These are phyloP conservation scores for Beta macrorhiza DNA, from an alignment of 179 eudicot genomes.

Conservation along the genomic window DNA sequence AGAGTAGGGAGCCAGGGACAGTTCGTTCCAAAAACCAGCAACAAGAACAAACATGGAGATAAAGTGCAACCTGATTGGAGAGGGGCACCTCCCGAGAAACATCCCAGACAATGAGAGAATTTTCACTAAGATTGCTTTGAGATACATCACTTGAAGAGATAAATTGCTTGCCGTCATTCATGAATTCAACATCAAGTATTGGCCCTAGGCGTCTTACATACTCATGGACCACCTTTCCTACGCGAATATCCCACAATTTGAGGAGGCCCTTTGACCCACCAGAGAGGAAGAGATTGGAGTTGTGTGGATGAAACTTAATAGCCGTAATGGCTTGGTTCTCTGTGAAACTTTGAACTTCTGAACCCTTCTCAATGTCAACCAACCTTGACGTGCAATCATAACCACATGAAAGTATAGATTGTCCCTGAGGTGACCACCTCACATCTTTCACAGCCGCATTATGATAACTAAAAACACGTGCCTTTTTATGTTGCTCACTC, in stretches of 20 bases:
- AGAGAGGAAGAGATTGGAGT: constrained; percentile 76
- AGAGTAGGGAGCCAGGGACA: no score
- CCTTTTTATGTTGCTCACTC: constrained; percentile 60
- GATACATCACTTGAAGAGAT: constrained; percentile 91
- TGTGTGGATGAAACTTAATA: constrained; percentile 71
- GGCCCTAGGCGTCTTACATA: constrained; percentile 66
- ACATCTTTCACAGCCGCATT: constrained; percentile 88
- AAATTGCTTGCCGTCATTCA: constrained; percentile 59
- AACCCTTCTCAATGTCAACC: constrained; percentile 74
- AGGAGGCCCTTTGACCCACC: constrained; percentile 83
- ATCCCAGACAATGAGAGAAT: constrained; percentile 91
- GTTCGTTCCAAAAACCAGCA: no score
- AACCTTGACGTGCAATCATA: constrained; percentile 75
- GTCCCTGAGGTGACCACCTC: constrained; percentile 76
- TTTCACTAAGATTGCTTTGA: constrained; percentile 76
- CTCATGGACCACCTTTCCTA: constrained; percentile 59
- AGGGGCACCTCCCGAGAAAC: constrained; percentile 75
- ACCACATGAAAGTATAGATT: constrained; percentile 81
- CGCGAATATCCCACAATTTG: constrained; percentile 85
- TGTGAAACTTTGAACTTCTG: constrained; percentile 63
- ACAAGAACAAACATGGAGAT: background rate
- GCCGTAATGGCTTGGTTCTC: constrained; percentile 84
- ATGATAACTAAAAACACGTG: constrained; percentile 58
- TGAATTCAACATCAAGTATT: constrained; percentile 86
- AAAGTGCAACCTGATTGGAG: constrained; percentile 74